Percentiles rank a stretch among this genome's conserved stretches.
These are phyloP conservation scores for Penicillium paneum DNA, from an alignment of 2,329 filamentous ascomycete genomes.

Conservation along the genomic window DNA sequence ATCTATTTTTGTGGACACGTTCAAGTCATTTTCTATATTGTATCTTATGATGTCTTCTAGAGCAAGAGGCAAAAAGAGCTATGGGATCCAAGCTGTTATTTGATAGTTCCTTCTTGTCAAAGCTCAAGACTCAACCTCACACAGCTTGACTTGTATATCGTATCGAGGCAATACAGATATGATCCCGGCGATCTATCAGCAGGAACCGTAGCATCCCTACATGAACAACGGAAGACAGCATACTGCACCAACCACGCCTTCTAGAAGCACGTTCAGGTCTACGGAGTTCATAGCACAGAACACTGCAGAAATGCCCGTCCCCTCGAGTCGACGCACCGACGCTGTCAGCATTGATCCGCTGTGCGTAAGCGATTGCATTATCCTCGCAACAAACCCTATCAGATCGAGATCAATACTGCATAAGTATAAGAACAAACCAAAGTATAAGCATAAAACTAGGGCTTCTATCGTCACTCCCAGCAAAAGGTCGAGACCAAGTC, in stretches of 20 bases:
- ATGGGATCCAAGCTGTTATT: too few species aligned
- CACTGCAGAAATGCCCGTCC: slow-evolving; percentile 6
- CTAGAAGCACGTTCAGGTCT: slow-evolving; percentile 3
- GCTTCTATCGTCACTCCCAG: background rate
- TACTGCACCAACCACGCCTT: slow-evolving; percentile 8
- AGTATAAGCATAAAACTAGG: background rate
- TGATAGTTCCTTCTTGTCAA: background rate
- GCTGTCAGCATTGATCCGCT: slow-evolving; percentile 8
- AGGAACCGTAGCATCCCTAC: slow-evolving; percentile 9
- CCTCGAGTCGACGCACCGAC: slow-evolving; percentile 3
- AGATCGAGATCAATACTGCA: background rate
- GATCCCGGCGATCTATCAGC: slow-evolving; percentile 3
- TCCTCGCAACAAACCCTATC: background rate
- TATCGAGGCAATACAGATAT: background rate
- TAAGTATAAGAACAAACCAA: background rate
- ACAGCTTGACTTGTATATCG: background rate
- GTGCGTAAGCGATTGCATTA: slow-evolving; percentile 6
- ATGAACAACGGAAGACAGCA: slow-evolving; percentile 11
- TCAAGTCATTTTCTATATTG: too few species aligned
- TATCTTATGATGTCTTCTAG: too few species aligned
- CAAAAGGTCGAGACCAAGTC: background rate
- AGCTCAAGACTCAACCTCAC: background rate
- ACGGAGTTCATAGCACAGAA: slow-evolving; percentile 7
- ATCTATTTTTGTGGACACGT: too few species aligned
- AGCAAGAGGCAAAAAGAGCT: too few species aligned